Evolutionary conservation across 495 filamentous ascomycete species (phyloP).

Genomic region (Lasiosphaeria hispida): DNA sequence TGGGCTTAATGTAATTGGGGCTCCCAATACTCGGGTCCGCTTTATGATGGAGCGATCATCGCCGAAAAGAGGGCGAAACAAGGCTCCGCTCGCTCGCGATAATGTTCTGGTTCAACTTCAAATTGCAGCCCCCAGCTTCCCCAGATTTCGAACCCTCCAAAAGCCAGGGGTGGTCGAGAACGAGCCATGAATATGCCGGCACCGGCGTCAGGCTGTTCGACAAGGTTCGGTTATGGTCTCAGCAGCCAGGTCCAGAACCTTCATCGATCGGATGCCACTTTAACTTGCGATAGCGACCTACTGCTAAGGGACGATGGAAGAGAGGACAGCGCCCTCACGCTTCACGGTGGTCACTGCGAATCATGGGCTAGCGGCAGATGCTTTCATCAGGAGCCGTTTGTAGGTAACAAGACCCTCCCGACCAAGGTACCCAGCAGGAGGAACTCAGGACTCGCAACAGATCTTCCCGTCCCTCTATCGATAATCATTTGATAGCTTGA

Average conservation of each 20-base stretch:
- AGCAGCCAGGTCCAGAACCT: not conserved
- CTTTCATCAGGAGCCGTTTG: not conserved
- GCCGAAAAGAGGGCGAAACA: not conserved
- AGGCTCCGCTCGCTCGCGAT: constrained; percentile 3
- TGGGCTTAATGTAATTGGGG: too few relatives aligned
- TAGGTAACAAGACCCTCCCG: too few relatives aligned
- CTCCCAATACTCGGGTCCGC: too few relatives aligned
- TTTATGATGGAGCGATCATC: too few relatives aligned
- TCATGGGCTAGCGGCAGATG: constrained; percentile 5
- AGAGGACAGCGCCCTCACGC: too few relatives aligned
- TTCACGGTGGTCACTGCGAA: too few relatives aligned
- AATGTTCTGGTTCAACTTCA: constrained; percentile 1
- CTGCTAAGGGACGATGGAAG: not conserved
- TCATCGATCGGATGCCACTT: too few relatives aligned
- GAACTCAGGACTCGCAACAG: constrained; percentile 1
- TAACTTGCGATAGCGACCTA: not conserved
- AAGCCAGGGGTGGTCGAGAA: not conserved
- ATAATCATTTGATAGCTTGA: constrained; percentile 20
- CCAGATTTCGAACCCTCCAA: constrained; percentile 11
- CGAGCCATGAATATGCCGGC: constrained; percentile 5
- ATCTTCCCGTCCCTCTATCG: constrained; percentile 15
- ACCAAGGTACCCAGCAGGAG: not conserved
- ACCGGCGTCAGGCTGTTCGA: not conserved
- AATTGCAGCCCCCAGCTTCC: constrained; percentile 7
- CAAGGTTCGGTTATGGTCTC: not conserved